Base-by-base conservation (phyloP, 2,329 filamentous ascomycete species). In the Cercospora brassicicola region DNA sequence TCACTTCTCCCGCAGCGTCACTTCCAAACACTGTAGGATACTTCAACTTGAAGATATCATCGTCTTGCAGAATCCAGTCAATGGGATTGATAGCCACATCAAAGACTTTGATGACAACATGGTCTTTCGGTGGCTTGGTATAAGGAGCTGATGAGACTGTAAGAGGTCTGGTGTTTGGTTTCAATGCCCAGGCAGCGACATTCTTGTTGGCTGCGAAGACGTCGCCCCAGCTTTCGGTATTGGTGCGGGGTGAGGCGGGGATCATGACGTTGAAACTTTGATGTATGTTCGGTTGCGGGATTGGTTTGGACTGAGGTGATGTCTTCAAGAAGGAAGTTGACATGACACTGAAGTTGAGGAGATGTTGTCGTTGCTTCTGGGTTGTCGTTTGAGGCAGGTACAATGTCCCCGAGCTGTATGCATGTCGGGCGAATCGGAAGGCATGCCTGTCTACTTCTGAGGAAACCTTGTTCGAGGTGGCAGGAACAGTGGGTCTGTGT, bases 1-100 rank as follows among this genome's bases (percentile, higher is more conserved):
- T 72, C 2, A 85, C 78, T 70, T 82, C 80, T 11, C 83, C 83
- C 1, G 82, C 81, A 13, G 83, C 76, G 69, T 84, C 83, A 9
- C 70, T 73, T 10, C 83, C 83, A 36, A 81, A 71, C 36, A 81
- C 75, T 11, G 72, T 73, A 1, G 80, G 79, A 65, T 81, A 81
- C 15, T 74, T 68, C 26, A 77, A 65, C 8, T 74, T 71, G 57
- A 78, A 73, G 6, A 76, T 63, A 9, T 76, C 70, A 7, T 62
- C 62, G 33, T 75, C 74, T 64, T 81, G 79, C 11, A 79, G 66
- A 30, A 76, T 80, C 77, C 79, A 79, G 70, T 84, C 82, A 18
- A 83, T 75, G 0, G 80, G 79, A 67, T 83, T 83, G 64, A 84
- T 77, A 2, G 79, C 81, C 2, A 82, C 71, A 11, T 80, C 80